These are phyloP conservation scores for Verticillium longisporum DNA, from an alignment of 2,329 filamentous ascomycete species.

Conservation along the genomic window DNA sequence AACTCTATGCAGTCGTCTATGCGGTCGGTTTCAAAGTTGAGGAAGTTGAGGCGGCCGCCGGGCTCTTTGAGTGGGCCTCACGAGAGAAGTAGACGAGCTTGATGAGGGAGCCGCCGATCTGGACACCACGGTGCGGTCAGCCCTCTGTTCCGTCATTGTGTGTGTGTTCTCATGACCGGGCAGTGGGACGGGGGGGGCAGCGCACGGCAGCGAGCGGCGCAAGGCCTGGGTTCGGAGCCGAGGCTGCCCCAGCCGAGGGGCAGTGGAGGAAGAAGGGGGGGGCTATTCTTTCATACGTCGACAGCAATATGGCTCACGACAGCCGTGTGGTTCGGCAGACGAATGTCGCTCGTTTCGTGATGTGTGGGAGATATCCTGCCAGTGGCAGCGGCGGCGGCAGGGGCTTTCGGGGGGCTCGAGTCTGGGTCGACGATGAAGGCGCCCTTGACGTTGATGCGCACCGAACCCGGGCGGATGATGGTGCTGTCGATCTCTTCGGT, in stretches of 20 bases:
- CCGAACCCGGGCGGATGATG: conserved; percentile 59
- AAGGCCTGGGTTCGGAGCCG: not conserved
- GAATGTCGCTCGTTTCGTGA: conserved; percentile 81
- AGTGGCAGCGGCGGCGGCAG: conserved; percentile 23
- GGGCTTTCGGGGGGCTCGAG: conserved; percentile 41
- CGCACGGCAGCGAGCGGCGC: not conserved
- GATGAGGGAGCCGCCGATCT: conserved; percentile 93
- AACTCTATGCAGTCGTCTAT: conserved; percentile 93
- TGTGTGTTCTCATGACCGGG: not conserved
- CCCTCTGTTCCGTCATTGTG: not conserved
- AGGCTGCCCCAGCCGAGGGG: not conserved
- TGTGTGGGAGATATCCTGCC: conserved; percentile 41
- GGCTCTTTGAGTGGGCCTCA: conserved; percentile 73
- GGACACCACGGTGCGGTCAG: conserved; percentile 8
- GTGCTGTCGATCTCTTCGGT: conserved; percentile 52
- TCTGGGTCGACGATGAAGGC: conserved; percentile 94
- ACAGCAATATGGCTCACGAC: conserved; percentile 96
- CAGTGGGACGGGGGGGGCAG: too few relatives aligned
- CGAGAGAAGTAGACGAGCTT: conserved; percentile 97
- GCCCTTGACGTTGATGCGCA: conserved; percentile 93
- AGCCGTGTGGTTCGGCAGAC: conserved; percentile 90
- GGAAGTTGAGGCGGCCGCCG: conserved; percentile 87
- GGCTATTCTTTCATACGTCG: conserved; percentile 56
- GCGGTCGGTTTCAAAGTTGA: conserved; percentile 91
- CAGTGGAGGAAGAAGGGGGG: not conserved